Evolutionary conservation across 148 eudicot genomes (phyloP), one percentile per base, ranked within the genome.

Genomic region (Talinum fruticosum): DNA sequence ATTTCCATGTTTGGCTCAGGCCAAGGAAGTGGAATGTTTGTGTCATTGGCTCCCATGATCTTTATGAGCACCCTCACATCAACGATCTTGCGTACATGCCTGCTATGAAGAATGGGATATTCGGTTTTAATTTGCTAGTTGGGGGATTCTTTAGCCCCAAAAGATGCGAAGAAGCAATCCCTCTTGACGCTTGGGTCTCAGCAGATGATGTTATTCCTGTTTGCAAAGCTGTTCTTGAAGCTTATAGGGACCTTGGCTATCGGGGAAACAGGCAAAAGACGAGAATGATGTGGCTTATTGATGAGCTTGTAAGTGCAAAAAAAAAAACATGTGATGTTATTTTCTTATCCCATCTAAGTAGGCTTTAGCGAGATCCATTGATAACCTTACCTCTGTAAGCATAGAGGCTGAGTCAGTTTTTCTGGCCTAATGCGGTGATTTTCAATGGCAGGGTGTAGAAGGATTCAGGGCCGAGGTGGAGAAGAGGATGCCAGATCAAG

Each of bases 1-100:
- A 8, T 41, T 10, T 41, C 14, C 47, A 41, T 41, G 47, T 41
- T 10, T 41, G 47, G 47, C 12, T 41, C 83, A 95, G 99, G 90
- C 99, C 99, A 29, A 89, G 99, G 89, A 95, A 92, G 85, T 95
- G 99, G 99, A 95, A 95, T 80, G 96, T 89, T 79, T 92, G 94
- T 72, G 99, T 95, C 6, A 86, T 95, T 69, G 99, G 99, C 5
- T 89, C 99, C n/a, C 97, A 95, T 67, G 97, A 95, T 84, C 91
- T 95, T 6, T 95, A 86, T 71, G 99, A 95, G 84, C 99, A 95
- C 78, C 99, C 99, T 35, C 99, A 95, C 82, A 95, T 95, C 37
- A 92, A 95, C 62, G 99, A 95, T 82, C 91, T 95, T 72, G 97
- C 99, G 8, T 95, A 95, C 84, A 95, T 95, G 92, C 99, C 99